Evolutionary conservation across 148 eudicot genomes (phyloP).

Genomic region (Oxyria digyna): DNA sequence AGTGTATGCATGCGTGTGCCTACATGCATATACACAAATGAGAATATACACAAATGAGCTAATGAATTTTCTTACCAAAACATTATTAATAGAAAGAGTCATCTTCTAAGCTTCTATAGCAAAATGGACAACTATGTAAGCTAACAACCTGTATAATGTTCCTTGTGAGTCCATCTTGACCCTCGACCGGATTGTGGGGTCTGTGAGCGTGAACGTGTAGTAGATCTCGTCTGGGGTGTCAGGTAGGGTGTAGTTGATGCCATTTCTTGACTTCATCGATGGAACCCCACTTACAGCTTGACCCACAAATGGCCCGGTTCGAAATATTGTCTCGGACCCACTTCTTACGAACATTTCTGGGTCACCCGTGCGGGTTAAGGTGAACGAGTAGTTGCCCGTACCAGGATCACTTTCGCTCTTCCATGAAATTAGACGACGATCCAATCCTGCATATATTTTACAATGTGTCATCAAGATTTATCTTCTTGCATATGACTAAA

Average conservation of each 20-base stretch:
- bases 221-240: constrained; percentile 14
- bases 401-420: constrained; percentile 36
- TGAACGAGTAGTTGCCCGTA: constrained; percentile 19
- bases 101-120: too few relatives aligned
- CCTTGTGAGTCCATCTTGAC: too few relatives aligned
- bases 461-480: too few relatives aligned
- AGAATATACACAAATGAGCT: too few relatives aligned
- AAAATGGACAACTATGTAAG: too few relatives aligned
- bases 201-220: constrained; percentile 4
- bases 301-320: constrained; percentile 22
- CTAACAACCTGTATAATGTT: too few relatives aligned
- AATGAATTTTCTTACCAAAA: too few relatives aligned
- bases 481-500: too few relatives aligned
- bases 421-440: constrained; percentile 34
- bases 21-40: too few relatives aligned
- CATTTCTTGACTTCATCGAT: constrained; percentile 3
- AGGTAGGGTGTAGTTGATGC: not conserved
- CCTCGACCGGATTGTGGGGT: constrained; percentile 5
- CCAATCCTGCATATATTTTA: not conserved
- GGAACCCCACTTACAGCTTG: constrained; percentile 14
- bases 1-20: too few relatives aligned
- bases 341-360: constrained; percentile 12
- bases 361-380: constrained; percentile 13
- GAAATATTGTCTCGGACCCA: constrained; percentile 4
- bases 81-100: too few relatives aligned